These are phyloP conservation scores for Pleurotus pulmonarius DNA, from an alignment of 768 basidiomycete species.

Conservation along the genomic window DNA sequence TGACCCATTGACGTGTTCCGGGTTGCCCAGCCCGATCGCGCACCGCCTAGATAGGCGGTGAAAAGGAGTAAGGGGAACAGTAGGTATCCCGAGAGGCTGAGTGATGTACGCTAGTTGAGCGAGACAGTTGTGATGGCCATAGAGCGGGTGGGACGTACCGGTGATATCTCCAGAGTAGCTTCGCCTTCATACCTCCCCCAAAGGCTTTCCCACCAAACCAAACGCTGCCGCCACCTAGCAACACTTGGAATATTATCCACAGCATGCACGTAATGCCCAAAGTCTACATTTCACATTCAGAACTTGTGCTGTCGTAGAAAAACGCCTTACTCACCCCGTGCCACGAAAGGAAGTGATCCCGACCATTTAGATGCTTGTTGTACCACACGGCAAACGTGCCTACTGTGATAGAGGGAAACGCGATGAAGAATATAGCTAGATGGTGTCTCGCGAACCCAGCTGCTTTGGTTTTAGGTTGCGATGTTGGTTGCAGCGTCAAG, in stretches of 20 bases:
- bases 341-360: slow-evolving; percentile 67
- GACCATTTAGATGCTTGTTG: slow-evolving; percentile 51
- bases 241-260: slow-evolving; percentile 61
- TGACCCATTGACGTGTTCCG: slow-evolving; percentile 31
- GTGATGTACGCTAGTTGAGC: not conserved
- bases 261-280: slow-evolving; percentile 60
- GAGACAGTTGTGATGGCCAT: not conserved
- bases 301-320: too few species aligned
- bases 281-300: slow-evolving; percentile 30
- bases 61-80: slow-evolving; percentile 57
- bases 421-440: slow-evolving; percentile 49
- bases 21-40: slow-evolving; percentile 58
- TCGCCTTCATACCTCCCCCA: slow-evolving; percentile 70
- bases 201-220: slow-evolving; percentile 71
- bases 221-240: slow-evolving; percentile 70
- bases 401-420: slow-evolving; percentile 51
- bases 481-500: slow-evolving; percentile 72
- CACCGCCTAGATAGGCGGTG: slow-evolving; percentile 69
- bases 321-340: slow-evolving; percentile 53
- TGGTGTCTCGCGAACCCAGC: slow-evolving; percentile 73
- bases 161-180: slow-evolving; percentile 81
- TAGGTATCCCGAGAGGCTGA: slow-evolving; percentile 70
- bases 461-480: slow-evolving; percentile 59
- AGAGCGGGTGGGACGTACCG: slow-evolving; percentile 33
- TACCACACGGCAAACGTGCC: slow-evolving; percentile 61